These are phyloP conservation scores for Pseudevernia furfuracea DNA, from an alignment of 495 filamentous ascomycete species.

Conservation along the genomic window DNA sequence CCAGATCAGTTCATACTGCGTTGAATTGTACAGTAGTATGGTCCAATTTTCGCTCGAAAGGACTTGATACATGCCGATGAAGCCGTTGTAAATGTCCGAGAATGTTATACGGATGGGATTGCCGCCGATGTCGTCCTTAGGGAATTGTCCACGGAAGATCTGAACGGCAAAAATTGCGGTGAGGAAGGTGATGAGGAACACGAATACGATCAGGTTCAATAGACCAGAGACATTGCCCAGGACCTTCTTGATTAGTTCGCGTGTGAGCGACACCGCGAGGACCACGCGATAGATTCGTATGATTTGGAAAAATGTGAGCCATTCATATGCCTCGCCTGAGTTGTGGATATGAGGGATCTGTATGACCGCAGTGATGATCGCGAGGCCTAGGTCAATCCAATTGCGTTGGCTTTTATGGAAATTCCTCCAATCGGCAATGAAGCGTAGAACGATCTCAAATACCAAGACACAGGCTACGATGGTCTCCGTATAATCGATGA, in stretches of 20 bases:
- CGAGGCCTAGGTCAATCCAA: conserved; percentile 71
- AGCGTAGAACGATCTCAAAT: conserved; percentile 73
- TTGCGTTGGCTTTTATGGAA: conserved; percentile 70
- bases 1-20: conserved; percentile 50
- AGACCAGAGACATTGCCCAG: conserved; percentile 89
- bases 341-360: conserved; percentile 74
- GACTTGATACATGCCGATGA: conserved; percentile 96
- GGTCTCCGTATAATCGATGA: conserved; percentile 58
- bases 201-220: conserved; percentile 88
- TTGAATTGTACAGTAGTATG: conserved; percentile 72
- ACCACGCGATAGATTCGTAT: conserved; percentile 88
- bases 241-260: conserved; percentile 75
- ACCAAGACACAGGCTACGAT: conserved; percentile 73
- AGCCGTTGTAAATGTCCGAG: conserved; percentile 85
- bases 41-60: conserved; percentile 99
- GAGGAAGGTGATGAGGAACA: conserved; percentile 90
- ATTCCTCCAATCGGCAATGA: conserved; percentile 65
- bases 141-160: conserved; percentile 82
- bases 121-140: conserved; percentile 47
- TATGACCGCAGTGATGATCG: conserved; percentile 73
- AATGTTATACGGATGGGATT: conserved; percentile 63
- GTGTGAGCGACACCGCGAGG: conserved; percentile 76
- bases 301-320: conserved; percentile 91
- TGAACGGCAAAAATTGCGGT: conserved; percentile 90
- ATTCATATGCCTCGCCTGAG: conserved; percentile 71